A percentile compares a stretch with the other conserved stretches of the same genome.
Conservation (phyloP, 306 rosid species). For the Comarum palustre region DNA sequence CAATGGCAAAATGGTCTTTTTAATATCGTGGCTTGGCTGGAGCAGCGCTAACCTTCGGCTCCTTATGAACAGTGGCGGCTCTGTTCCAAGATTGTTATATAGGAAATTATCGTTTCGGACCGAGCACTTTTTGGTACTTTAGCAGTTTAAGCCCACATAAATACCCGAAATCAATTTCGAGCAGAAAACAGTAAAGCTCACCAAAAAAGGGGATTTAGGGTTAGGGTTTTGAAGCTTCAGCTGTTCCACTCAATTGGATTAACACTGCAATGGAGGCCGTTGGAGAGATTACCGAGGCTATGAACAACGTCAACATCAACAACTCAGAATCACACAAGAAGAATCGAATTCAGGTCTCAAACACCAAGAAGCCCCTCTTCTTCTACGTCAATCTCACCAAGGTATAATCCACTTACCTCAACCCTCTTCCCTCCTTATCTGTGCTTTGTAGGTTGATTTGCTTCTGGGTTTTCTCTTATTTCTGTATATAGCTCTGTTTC, state of each 20-base stretch:
- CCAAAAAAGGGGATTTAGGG: slow-evolving; percentile 22
- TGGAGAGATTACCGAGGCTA: slow-evolving; percentile 30
- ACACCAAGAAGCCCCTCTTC: slow-evolving; percentile 47
- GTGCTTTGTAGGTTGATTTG: not conserved
- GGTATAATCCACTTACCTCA: slow-evolving; percentile 18
- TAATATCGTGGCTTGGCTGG: too few species aligned
- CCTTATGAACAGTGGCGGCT: too few species aligned
- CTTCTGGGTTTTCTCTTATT: not conserved
- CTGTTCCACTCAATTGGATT: not conserved
- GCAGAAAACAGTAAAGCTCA: not conserved
- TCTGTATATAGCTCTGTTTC: not conserved
- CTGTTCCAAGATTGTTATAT: too few species aligned
- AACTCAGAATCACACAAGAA: slow-evolving; percentile 30
- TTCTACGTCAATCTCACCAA: slow-evolving; percentile 50
- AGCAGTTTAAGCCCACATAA: not conserved
- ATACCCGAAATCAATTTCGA: not conserved
- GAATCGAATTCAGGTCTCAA: slow-evolving; percentile 52
- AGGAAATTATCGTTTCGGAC: not conserved
- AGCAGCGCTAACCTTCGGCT: too few species aligned
- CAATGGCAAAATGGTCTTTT: too few species aligned
- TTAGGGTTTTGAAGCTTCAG: slow-evolving; percentile 28
- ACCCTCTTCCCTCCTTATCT: not conserved
- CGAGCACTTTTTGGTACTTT: not conserved
- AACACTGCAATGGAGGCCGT: slow-evolving; percentile 37
- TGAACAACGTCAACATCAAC: slow-evolving; percentile 26